phyloP scores from a whole-genome alignment of 495 filamentous ascomycete species.

The Bacidia rubella region DNA sequence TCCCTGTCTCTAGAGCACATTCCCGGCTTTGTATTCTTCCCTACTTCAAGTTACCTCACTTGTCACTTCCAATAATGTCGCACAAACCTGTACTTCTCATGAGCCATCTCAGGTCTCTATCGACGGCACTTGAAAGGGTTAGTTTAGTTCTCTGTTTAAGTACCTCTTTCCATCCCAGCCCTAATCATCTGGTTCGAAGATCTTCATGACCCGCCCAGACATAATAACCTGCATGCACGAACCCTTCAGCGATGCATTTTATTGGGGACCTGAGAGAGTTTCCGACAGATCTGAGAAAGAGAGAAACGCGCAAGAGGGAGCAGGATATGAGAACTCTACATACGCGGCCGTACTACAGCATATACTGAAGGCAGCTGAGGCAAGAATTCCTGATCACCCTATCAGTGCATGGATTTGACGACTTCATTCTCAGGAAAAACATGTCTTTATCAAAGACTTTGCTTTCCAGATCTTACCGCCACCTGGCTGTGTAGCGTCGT shows the following conservation, averaged over 20 bases:
- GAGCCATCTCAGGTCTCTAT: slow-evolving; percentile 6
- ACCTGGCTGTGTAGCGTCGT: neutral
- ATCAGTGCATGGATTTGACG: neutral
- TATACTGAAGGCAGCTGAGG: neutral
- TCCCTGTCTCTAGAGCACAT: neutral
- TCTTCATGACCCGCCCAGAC: slow-evolving; percentile 5
- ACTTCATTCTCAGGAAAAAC: slow-evolving; percentile 1
- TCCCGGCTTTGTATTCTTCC: neutral
- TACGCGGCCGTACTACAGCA: neutral
- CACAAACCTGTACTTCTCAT: slow-evolving; percentile 4
- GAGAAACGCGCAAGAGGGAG: neutral
- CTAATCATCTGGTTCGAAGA: neutral
- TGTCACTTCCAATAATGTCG: neutral
- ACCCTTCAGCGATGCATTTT: slow-evolving; percentile 10
- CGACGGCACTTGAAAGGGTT: slow-evolving; percentile 10
- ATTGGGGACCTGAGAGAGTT: slow-evolving; percentile 8
- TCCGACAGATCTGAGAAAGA: slow-evolving; percentile 1
- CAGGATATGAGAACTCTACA: slow-evolving; percentile 1
- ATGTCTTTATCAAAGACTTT: slow-evolving; percentile 10
- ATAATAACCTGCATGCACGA: slow-evolving; percentile 2
- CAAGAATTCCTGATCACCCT: neutral
- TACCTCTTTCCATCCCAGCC: neutral
- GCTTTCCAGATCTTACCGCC: slow-evolving; percentile 5
- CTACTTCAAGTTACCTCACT: neutral
- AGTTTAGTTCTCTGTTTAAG: neutral